These are phyloP conservation scores for Solidago caesia DNA, from an alignment of 129 eudicot species.

Conservation along the genomic window DNA sequence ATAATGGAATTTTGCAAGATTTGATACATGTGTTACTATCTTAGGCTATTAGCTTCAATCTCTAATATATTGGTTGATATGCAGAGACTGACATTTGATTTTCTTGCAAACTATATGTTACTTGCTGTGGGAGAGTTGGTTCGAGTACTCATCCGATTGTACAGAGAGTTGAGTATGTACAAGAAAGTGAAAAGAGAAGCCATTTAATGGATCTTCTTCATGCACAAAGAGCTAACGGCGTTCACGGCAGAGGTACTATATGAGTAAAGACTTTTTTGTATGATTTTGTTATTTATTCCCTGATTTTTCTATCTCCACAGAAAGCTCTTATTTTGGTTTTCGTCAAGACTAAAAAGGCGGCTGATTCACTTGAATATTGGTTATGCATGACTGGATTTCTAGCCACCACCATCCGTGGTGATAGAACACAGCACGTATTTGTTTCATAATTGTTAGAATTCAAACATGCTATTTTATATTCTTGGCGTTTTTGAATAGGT, in stretches of 20 bases:
- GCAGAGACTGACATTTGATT: conserved; percentile 88
- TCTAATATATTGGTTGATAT: conserved; percentile 16
- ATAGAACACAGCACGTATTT: conserved; percentile 74
- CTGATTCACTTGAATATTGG: conserved; percentile 82
- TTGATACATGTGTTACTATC: neutral
- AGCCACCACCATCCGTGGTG: conserved; percentile 83
- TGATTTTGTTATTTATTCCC: conserved; percentile 10
- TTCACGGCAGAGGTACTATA: conserved; percentile 63
- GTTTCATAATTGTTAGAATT: neutral
- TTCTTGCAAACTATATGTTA: conserved; percentile 65
- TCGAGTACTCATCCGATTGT: conserved; percentile 86
- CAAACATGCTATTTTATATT: neutral
- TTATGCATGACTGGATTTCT: conserved; percentile 71
- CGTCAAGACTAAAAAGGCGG: conserved; percentile 83
- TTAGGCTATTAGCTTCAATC: neutral
- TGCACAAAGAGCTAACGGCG: conserved; percentile 76
- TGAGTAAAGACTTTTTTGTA: neutral
- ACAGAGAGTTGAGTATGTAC: conserved; percentile 85
- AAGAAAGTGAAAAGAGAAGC: conserved; percentile 83
- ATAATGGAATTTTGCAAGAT: neutral
- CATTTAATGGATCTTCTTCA: conserved; percentile 84
- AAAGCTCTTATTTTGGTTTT: conserved; percentile 85
- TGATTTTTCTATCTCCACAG: conserved; percentile 34
- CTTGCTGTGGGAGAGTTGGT: conserved; percentile 94
- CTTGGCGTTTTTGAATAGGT: neutral